Evolutionary conservation across 1,284 basidiomycete genomes (phyloP), one percentile per base, ranked within the genome.

Genomic region (Puccinia hordei): DNA sequence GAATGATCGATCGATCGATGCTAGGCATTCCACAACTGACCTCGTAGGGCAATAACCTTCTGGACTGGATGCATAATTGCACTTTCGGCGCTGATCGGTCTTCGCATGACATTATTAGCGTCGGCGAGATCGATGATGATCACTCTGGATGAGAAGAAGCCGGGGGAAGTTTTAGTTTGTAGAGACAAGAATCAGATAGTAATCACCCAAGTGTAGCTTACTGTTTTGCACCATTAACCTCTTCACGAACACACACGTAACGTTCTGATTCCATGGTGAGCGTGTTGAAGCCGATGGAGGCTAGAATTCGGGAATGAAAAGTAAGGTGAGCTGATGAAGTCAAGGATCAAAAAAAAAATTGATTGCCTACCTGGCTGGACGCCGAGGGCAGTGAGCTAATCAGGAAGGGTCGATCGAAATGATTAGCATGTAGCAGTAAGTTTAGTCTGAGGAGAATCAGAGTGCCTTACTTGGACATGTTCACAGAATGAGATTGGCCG

Each of bases 31-130:
- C 44, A 65, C 17, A 22, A 65, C 78, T 63, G 61, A 82, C 75
- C 74, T 73, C 76, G 35, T 82, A 99, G 87, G 13, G 97, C 97
- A 81, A 99, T 91, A 87, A 99, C 95, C 90, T 98, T 98, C 88
- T 97, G 91, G 83, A 90, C 90, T 35, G 94, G 94, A 86, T 98
- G 95, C 96, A 99, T 99, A 85, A 99, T 98, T 82, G 97, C 96
- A 80, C 93, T 95, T 87, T 99, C 97, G 90, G 89, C 97, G 33
- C 93, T 94, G 85, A 99, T 99, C 81, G 97, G 97, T 85, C 97
- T 89, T 83, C 97, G 91, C 83, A 98, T 91, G 83, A 98, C 91
- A 91, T 95, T 94, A 88, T 96, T 96, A 85, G 94, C 93, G 86
- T 98, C 93, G 81, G 92, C 89, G 82, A 98, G 91, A 90, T 97